These are phyloP conservation scores for Aspergillus cristatus DNA, from an alignment of 495 filamentous ascomycete genomes.

Conservation along the genomic window DNA sequence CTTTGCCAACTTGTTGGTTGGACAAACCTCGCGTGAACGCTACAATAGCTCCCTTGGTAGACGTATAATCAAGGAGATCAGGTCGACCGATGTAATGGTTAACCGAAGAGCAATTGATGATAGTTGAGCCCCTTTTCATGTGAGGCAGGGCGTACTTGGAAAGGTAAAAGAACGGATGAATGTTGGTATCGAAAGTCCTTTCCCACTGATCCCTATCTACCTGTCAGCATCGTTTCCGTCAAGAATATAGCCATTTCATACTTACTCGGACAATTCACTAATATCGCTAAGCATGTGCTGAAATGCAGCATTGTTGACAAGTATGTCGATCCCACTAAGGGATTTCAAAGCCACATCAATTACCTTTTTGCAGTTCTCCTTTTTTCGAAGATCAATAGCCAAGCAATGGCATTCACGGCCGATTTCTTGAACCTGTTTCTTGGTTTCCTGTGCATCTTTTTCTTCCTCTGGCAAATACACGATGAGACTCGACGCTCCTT, in stretches of 20 bases:
- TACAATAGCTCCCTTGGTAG: slow-evolving; percentile 75
- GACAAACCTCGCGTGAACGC: slow-evolving; percentile 71
- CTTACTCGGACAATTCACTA: slow-evolving; percentile 60
- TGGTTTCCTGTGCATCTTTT: slow-evolving; percentile 67
- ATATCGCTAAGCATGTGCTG: slow-evolving; percentile 71
- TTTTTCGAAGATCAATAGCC: slow-evolving; percentile 50
- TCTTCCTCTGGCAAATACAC: slow-evolving; percentile 70
- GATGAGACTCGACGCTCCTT: slow-evolving; percentile 69
- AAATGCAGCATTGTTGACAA: slow-evolving; percentile 74
- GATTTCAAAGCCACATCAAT: slow-evolving; percentile 53
- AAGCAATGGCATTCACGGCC: slow-evolving; percentile 54
- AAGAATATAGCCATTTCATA: too few relatives aligned
- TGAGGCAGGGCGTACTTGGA: slow-evolving; percentile 70
- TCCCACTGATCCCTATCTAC: slow-evolving; percentile 67
- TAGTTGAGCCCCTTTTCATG: slow-evolving; percentile 64
- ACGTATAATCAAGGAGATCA: slow-evolving; percentile 79
- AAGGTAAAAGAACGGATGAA: slow-evolving; percentile 66
- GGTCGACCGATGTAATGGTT: slow-evolving; percentile 78
- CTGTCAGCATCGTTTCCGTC: slow-evolving; percentile 2
- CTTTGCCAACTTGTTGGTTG: slow-evolving; percentile 61
- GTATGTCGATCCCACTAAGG: slow-evolving; percentile 64
- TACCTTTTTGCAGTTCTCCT: slow-evolving; percentile 59
- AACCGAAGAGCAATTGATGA: slow-evolving; percentile 77
- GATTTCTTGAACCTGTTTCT: slow-evolving; percentile 53
- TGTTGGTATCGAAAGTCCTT: slow-evolving; percentile 65